These are phyloP conservation scores for Nemania bipapillata DNA, from an alignment of 2,329 filamentous ascomycete species.

Conservation along the genomic window DNA sequence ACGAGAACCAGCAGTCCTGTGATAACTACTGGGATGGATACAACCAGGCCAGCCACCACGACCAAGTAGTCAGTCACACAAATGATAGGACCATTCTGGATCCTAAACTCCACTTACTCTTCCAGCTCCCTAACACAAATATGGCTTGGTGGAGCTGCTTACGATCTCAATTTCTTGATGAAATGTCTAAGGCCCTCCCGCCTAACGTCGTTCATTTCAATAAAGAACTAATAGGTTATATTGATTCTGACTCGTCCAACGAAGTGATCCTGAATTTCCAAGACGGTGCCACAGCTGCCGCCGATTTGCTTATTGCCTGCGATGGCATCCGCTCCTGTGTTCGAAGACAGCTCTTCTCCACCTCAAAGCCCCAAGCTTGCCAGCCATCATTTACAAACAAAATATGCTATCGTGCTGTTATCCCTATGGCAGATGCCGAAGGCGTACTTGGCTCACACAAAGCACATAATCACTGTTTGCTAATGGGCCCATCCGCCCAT, in stretches of 20 bases:
- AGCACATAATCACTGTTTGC: neutral
- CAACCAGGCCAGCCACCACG: no score
- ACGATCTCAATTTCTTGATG: no score
- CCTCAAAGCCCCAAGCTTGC: neutral
- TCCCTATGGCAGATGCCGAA: neutral
- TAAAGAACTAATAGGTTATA: neutral
- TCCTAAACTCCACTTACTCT: no score
- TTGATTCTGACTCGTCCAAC: neutral
- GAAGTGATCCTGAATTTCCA: neutral
- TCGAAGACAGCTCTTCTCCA: neutral
- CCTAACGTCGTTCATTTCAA: neutral
- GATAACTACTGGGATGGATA: no score
- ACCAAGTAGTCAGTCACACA: no score
- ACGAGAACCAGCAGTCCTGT: neutral
- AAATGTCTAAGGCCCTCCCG: neutral
- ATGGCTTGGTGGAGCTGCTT: no score
- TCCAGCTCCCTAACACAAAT: no score
- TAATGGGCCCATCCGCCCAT: neutral
- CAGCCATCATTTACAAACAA: neutral
- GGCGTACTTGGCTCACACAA: neutral
- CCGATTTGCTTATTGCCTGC: neutral
- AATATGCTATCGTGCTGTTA: neutral
- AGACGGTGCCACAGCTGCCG: neutral
- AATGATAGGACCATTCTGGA: no score
- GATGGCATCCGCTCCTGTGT: neutral